Base-by-base conservation (phyloP, 352 stramenopile species). In the Plasmopara viticola region DNA sequence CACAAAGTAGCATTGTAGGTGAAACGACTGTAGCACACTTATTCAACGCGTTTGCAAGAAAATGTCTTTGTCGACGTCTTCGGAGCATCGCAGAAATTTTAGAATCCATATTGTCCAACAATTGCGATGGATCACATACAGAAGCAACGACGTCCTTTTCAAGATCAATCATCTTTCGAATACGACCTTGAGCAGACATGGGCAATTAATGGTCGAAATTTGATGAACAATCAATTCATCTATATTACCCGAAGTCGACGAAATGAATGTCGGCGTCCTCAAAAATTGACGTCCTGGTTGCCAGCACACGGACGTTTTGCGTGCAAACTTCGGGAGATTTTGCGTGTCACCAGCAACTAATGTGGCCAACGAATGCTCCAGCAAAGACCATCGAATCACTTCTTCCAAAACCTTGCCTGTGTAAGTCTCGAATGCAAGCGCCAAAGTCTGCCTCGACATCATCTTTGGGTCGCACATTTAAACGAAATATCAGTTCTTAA, bases 91-190 rank as follows among this genome's bases (percentile, higher is more conserved):
- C 13, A 48, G 33, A 14, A 30, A 45, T 44, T 14, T 29, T 41
- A 14, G 9, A 18, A 15, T 38, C 6, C 44, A 15, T n/a, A 9
- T 38, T 41, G 48, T 59, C 20, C 10, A 30, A 18, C n/a, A 10
- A 64, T 35, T 3, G 20, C 20, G 3, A 25, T 6, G 43, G 41
- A 41, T 61, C 31, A 33, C 65, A 78, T 31, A 64, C 48, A 10
- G 59, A 46, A 15, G 37, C 52, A 35, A 81, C 53, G 6, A 57
- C 49, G 33, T 70, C 59, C 52, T 78, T 78, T 28, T 81, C 71
- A 2, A 77, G 31, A 8, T 66, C 43, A 33, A 81, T 67, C 40
- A 74, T 44, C 9, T 48, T 48, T 33, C 64, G 45, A 34, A 81
- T 58, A 39, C 43, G 54, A 53, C 49, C 68, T 81, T 56, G 1